phyloP scores from a whole-genome alignment of 179 eudicot genomes.

The Spinacia oleracea region DNA sequence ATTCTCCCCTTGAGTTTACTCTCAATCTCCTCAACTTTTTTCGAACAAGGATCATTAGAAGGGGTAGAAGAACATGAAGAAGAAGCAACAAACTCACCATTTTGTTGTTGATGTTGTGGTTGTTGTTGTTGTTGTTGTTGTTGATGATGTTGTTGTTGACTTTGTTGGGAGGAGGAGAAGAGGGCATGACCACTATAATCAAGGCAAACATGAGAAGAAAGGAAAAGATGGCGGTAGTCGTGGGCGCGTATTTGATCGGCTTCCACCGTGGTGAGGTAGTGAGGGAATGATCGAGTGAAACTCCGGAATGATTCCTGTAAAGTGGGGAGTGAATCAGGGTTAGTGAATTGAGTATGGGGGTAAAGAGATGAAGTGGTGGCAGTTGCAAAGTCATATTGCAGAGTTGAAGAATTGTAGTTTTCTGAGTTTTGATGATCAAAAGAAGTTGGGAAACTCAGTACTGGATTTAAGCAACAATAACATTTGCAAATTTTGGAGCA shows the following conservation, averaged over 20 bases:
- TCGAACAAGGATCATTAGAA: conserved; percentile 26
- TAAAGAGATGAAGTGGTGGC: conserved; percentile 52
- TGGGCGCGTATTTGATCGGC: conserved; percentile 52
- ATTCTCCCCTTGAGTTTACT: conserved; percentile 41
- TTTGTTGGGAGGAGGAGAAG: conserved; percentile 39
- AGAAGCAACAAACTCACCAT: conserved; percentile 23
- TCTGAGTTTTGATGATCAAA: conserved; percentile 31
- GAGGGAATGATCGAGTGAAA: conserved; percentile 47
- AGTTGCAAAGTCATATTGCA: conserved; percentile 50
- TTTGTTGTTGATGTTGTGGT: conserved; percentile 6
- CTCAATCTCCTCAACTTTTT: conserved; percentile 46
- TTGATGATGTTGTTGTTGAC: conserved; percentile 15
- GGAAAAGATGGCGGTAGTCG: conserved; percentile 48
- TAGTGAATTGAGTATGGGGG: conserved; percentile 54
- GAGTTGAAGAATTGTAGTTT: conserved; percentile 29
- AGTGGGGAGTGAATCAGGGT: conserved; percentile 65
- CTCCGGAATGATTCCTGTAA: conserved; percentile 35
- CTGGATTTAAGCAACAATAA: conserved; percentile 43
- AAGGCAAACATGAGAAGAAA: conserved; percentile 45
- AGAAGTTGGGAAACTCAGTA: conserved; percentile 28
- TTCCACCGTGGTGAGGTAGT: conserved; percentile 42
- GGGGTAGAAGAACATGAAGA: conserved; percentile 40
- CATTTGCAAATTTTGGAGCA: conserved; percentile 40
- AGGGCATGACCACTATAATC: conserved; percentile 68
- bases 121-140: conserved; percentile 11